Evolutionary conservation across 768 basidiomycete species (phyloP), one percentile per base, ranked within the genome.

Genomic region (Galerina sulciceps): DNA sequence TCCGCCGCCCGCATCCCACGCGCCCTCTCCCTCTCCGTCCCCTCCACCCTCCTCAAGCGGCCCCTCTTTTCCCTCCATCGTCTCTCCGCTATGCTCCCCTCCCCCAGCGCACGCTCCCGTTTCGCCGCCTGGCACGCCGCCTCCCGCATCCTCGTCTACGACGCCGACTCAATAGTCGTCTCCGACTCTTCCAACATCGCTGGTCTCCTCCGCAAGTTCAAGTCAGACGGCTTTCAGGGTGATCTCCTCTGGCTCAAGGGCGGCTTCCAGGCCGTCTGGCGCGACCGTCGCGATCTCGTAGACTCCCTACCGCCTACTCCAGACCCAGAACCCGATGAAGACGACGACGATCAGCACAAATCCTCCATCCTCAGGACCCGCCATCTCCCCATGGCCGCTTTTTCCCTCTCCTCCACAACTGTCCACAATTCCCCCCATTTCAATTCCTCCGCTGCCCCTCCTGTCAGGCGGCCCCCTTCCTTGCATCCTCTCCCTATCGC

Each of bases 1-100:
- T 74, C 85, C 6, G 67, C 81, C 9, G 86, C 87, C 20, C 88
- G 94, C 49, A 65, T 97, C 31, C 81, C 82, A 40, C 66, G 74
- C 47, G 88, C 94, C 8, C 77, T 97, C 53, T 93, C 93, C 47
- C 84, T 99, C 61, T 92, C 91, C 46, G 91, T 97, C 5, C 96
- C 96, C 1, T 94, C 96, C 2, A 98, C 95, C 0, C 88, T 98
- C 18, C 88, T 99, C 69, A 94, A 94, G 62, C 88, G 96, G 0
- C 94, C 94, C 1, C 80, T 88, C 3, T 96, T 94, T 76, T 88
- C 91, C 23, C 81, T 96, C 9, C 79, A 85, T 41, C 87, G 87
- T 41, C 82, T 99, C 23, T 76, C 84, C 6, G 85, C 85, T 23
- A 95, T 96, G 89, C 82, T 99, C n/a, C 83, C 90, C 9, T 85